A percentile compares a stretch with the other conserved stretches of the same genome.
Conservation (phyloP, 2,329 filamentous ascomycete species). For the Fusarium liriodendri region DNA sequence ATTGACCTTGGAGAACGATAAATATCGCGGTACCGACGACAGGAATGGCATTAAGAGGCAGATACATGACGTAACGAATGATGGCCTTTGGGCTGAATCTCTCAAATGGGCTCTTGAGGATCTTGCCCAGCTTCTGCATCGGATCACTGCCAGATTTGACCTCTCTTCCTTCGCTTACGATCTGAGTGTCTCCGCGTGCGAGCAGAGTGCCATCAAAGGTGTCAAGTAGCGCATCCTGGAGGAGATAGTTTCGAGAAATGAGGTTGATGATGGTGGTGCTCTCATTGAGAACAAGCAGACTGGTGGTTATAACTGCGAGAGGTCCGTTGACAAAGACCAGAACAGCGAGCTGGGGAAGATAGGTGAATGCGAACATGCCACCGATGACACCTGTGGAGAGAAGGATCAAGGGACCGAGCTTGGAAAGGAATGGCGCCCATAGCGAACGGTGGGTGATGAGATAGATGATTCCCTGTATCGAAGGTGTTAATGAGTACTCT, state of each 20-base stretch:
- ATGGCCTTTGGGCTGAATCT: constrained; percentile 71
- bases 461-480: constrained; percentile 67
- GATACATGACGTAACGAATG: constrained; percentile 83
- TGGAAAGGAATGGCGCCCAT: constrained; percentile 69
- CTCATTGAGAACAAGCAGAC: constrained; percentile 74
- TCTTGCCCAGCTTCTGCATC: constrained; percentile 66
- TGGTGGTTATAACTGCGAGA: constrained; percentile 78
- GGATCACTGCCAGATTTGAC: constrained; percentile 71
- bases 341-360: constrained; percentile 84
- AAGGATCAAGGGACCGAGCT: constrained; percentile 70
- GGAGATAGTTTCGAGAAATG: constrained; percentile 75
- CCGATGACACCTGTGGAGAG: constrained; percentile 79
- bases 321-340: constrained; percentile 88
- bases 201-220: constrained; percentile 84
- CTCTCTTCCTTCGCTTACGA: constrained; percentile 81
- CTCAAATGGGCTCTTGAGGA: constrained; percentile 68
- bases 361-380: constrained; percentile 89
- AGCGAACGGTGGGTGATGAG: constrained; percentile 66
- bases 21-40: constrained; percentile 87
- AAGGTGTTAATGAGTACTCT: constrained; percentile 15
- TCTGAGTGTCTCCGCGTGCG: constrained; percentile 60
- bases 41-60: constrained; percentile 93
- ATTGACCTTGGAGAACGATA: constrained; percentile 76
- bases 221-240: constrained; percentile 86
- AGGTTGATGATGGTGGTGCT: constrained; percentile 68